Evolutionary conservation across 257 asterid genomes (phyloP).

Genomic region (Fraxinus quadrangulata): DNA sequence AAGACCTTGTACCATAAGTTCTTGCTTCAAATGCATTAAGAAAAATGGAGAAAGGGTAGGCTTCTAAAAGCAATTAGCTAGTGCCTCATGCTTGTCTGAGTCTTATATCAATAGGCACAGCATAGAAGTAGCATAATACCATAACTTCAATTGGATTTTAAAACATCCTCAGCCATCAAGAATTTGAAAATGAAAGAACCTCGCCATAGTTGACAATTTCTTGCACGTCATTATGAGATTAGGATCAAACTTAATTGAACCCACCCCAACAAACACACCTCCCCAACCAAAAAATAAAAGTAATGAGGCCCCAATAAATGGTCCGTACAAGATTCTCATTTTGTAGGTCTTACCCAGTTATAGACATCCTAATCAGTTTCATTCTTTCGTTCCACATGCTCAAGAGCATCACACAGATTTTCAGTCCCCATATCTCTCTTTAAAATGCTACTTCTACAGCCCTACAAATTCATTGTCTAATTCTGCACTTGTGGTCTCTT

Average conservation of each 20-base stretch:
- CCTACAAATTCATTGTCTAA: slow-evolving; percentile 15
- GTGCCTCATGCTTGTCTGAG: background rate
- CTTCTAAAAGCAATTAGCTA: background rate
- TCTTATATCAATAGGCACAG: background rate
- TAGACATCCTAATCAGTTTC: background rate
- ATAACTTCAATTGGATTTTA: background rate
- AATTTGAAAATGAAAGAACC: background rate
- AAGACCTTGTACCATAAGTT: slow-evolving; percentile 15
- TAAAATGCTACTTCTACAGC: background rate
- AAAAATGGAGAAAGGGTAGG: background rate
- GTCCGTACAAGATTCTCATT: background rate
- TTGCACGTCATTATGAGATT: background rate
- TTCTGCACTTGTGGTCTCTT: slow-evolving; percentile 13
- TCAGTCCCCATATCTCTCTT: background rate
- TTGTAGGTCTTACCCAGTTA: background rate
- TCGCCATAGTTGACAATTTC: background rate
- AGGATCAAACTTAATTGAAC: background rate
- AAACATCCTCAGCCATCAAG: background rate
- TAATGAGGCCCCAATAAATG: background rate
- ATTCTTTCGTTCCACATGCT: background rate
- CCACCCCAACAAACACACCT: background rate
- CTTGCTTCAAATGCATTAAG: slow-evolving; percentile 2
- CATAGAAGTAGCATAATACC: background rate
- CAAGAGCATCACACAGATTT: background rate
- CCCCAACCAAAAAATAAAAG: background rate